phyloP scores from a whole-genome alignment of 2,329 filamentous ascomycete species.

The Colletotrichum sp. region DNA sequence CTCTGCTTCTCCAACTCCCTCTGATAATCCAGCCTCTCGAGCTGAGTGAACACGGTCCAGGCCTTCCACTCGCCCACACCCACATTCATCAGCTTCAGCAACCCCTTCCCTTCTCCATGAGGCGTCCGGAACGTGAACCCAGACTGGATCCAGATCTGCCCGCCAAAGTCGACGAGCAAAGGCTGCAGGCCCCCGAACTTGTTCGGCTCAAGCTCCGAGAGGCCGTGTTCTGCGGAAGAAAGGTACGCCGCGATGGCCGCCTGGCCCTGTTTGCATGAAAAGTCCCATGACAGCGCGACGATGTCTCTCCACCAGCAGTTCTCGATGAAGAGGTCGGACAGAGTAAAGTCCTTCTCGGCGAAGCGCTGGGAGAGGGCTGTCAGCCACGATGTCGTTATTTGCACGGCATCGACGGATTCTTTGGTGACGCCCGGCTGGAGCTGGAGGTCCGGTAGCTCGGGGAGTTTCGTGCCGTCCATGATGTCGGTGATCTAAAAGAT shows the following conservation, averaged over 20 bases:
- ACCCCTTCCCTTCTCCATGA: conserved; percentile 23
- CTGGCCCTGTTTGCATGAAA: conserved; percentile 27
- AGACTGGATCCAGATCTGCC: conserved; percentile 20
- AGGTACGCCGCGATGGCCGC: conserved; percentile 19
- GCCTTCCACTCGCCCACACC: conserved; percentile 24
- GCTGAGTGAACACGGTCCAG: conserved; percentile 28
- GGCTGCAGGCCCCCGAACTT: conserved; percentile 18
- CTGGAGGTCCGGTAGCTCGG: neutral
- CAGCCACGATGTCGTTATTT: conserved; percentile 2
- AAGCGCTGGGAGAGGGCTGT: neutral
- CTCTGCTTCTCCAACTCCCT: conserved; percentile 11
- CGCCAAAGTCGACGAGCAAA: conserved; percentile 16
- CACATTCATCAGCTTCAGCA: conserved; percentile 24
- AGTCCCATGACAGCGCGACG: conserved; percentile 31
- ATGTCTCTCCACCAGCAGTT: conserved; percentile 33
- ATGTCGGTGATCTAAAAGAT: neutral
- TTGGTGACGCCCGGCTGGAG: neutral
- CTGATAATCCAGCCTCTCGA: conserved; percentile 26
- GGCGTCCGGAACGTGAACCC: conserved; percentile 24
- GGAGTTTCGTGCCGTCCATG: neutral
- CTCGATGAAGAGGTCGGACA: conserved; percentile 25
- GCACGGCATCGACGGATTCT: neutral
- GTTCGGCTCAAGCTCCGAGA: neutral
- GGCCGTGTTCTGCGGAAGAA: neutral
- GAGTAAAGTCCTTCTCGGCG: neutral